phyloP scores from a whole-genome alignment of 768 basidiomycete species.

The Suillus luteus region DNA sequence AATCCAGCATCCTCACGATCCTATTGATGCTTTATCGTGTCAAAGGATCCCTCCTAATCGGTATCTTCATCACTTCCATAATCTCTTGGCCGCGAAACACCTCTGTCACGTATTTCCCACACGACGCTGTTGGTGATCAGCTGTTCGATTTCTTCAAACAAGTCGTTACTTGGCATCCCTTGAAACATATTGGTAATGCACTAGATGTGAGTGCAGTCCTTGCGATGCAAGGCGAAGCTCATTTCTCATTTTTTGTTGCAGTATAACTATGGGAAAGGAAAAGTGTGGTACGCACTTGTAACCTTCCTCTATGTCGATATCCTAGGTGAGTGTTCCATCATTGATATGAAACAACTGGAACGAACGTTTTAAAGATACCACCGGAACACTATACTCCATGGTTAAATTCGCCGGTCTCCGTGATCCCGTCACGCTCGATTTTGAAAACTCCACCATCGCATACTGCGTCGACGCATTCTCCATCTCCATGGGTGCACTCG shows the following conservation, averaged over 20 bases:
- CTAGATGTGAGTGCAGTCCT: constrained; percentile 52
- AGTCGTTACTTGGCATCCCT: constrained; percentile 72
- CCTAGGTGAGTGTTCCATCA: constrained; percentile 47
- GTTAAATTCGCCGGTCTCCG: constrained; percentile 89
- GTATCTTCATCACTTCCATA: constrained; percentile 82
- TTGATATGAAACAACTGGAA: neutral
- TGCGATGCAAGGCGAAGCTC: constrained; percentile 9
- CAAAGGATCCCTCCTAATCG: constrained; percentile 79
- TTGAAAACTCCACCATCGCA: constrained; percentile 79
- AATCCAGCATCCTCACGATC: constrained; percentile 65
- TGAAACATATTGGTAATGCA: constrained; percentile 63
- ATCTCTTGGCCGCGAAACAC: constrained; percentile 89
- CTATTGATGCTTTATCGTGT: constrained; percentile 84
- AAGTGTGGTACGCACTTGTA: constrained; percentile 84
- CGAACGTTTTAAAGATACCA: constrained; percentile 35
- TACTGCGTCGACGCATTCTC: constrained; percentile 84
- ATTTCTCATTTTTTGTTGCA: constrained; percentile 22
- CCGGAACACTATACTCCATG: constrained; percentile 87
- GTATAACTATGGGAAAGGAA: constrained; percentile 61
- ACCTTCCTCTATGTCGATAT: constrained; percentile 92
- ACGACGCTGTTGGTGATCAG: constrained; percentile 65
- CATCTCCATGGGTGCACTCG: constrained; percentile 78
- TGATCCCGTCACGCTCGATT: constrained; percentile 82
- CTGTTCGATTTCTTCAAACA: constrained; percentile 86
- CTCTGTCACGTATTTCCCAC: constrained; percentile 78